Evolutionary conservation across 2,329 filamentous ascomycete species (phyloP), one percentile per base, ranked within the genome.

Genomic region (Claviceps quebecensis): DNA sequence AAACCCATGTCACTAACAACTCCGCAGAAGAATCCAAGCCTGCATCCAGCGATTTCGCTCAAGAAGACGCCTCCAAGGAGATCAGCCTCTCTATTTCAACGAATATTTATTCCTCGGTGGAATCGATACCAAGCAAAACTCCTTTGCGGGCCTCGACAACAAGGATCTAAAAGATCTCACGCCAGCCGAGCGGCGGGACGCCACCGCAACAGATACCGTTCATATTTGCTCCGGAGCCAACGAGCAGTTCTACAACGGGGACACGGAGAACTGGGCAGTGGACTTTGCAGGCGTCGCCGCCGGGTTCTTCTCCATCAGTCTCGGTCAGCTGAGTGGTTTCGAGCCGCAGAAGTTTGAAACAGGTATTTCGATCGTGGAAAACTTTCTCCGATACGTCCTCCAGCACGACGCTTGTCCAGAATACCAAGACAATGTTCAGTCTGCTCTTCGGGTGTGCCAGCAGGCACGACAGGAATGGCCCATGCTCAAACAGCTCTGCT

Each of bases 391-490:
- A 56, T 98, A 96, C 58, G 72, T 97, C 0, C 72, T 90, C 9
- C 78, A 85, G 54, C 90, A 97, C 61, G 78, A 86, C 39, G 91
- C 94, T 16, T 95, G 89, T 60, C 84, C 86, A 0, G 93, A 97
- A 64, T 86, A 90, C 61, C 72, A 67, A 0, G 70, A 75, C 0
- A 78, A 91, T 56, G 73, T 97, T 53, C 67, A 77, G 16, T 70
- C 74, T 0, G 88, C 90, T 0, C 71, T 84, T 7, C 64, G 64
- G 1, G 64, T 91, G 29, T 95, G 88, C 59, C 75, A 81, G 19
- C 61, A 72, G 14, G 87, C 86, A 1, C 73, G 79, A 3, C 60
- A 69, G 1, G 87, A 97, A 65, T 72, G 93, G 38, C 77, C 77
- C 55, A 72, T 76, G 49, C 72, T 83, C 38, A 67, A 72, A 5